Conservation (phyloP, 495 filamentous ascomycete genomes). For the Amphirosellinia nigrospora region DNA sequence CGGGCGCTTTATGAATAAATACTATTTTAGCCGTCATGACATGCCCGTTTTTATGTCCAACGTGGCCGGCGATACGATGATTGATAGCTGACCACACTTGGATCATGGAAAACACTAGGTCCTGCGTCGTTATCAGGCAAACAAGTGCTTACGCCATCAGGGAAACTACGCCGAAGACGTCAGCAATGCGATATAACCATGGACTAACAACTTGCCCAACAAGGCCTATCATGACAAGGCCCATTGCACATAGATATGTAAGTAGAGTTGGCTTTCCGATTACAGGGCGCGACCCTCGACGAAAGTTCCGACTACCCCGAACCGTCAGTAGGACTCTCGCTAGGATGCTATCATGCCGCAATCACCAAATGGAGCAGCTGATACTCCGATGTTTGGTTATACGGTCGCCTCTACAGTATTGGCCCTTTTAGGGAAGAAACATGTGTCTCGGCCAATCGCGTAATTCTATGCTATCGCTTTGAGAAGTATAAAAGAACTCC, state of each 20-base stretch:
- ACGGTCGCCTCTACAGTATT: not conserved
- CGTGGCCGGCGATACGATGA: not conserved
- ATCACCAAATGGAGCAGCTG: not conserved
- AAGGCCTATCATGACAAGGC: not conserved
- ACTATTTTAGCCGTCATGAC: not conserved
- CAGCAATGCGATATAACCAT: constrained; percentile 7
- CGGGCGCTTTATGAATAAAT: not conserved
- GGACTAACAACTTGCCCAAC: not conserved
- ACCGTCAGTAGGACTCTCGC: not conserved
- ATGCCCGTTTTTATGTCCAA: not conserved
- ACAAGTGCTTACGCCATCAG: constrained; percentile 8
- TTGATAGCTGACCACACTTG: not conserved
- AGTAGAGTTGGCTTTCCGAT: not conserved
- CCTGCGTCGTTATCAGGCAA: not conserved
- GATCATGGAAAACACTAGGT: not conserved
- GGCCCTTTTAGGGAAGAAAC: not conserved
- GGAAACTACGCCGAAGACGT: not conserved
- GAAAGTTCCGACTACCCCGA: not conserved
- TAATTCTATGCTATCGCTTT: not conserved
- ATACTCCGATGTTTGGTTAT: not conserved
- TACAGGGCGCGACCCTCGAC: not conserved
- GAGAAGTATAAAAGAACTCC: not conserved
- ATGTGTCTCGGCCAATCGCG: not conserved
- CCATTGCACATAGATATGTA: not conserved
- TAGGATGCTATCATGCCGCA: not conserved